Conservation (phyloP, 2,329 filamentous ascomycete species). For the Fusarium multiceps region DNA sequence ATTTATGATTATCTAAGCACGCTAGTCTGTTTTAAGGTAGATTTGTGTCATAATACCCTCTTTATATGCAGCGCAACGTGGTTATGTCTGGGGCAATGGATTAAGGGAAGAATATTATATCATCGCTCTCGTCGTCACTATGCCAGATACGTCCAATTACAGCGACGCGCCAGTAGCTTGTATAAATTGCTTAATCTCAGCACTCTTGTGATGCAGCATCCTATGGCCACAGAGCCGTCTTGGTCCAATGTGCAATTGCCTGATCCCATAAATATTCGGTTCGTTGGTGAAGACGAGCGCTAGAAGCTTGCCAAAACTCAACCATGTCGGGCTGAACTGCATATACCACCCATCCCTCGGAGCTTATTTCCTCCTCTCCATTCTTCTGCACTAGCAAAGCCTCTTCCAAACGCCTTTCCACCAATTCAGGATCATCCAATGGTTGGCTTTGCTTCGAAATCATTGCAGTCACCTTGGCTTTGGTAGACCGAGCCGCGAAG, state of each 20-base stretch:
- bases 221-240: slow-evolving; percentile 2
- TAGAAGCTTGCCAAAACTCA: slow-evolving; percentile 23
- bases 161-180: background rate
- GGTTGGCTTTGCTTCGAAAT: slow-evolving; percentile 17
- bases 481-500: slow-evolving; percentile 5
- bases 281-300: slow-evolving; percentile 10
- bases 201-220: background rate
- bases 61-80: background rate
- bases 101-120: background rate
- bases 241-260: background rate
- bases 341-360: slow-evolving; percentile 7
- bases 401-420: background rate
- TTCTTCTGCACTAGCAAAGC: background rate
- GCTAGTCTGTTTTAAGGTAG: background rate
- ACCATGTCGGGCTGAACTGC: background rate
- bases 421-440: background rate
- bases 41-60: background rate
- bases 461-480: slow-evolving; percentile 7
- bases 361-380: background rate
- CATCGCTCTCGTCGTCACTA: background rate
- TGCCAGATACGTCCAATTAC: accelerated
- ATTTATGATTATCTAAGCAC: background rate
- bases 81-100: background rate
- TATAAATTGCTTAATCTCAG: background rate
- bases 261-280: background rate